phyloP scores from a whole-genome alignment of 2,329 filamentous ascomycete species.

The Alternaria brassicicola region DNA sequence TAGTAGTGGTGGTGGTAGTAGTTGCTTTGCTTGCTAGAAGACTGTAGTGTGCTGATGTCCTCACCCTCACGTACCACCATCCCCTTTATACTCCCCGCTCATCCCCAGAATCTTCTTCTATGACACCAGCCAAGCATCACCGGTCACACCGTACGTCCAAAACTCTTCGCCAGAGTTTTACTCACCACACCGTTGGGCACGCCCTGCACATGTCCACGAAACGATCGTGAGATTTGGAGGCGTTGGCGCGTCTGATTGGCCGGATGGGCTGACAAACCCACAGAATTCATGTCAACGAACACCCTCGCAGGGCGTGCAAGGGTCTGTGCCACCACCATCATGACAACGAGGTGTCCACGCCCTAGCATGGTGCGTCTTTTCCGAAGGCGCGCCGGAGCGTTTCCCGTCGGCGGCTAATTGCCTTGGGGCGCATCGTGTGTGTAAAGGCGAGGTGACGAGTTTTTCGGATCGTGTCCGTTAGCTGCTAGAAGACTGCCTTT shows the following conservation, averaged over 20 bases:
- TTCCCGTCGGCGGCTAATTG: constrained; percentile 23
- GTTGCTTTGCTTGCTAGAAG: constrained; percentile 10
- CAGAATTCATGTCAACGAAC: constrained; percentile 18
- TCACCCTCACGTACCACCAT: constrained; percentile 4
- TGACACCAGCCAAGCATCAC: constrained; percentile 23
- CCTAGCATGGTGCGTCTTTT: constrained; percentile 8
- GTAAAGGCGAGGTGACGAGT: constrained; percentile 1
- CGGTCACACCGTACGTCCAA: constrained; percentile 5
- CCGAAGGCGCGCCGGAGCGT: constrained; percentile 11
- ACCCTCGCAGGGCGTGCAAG: constrained; percentile 5
- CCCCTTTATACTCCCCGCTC: constrained; percentile 21
- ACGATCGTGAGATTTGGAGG: constrained; percentile 4
- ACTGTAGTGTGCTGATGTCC: constrained; percentile 14
- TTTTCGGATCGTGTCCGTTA: constrained; percentile 14
- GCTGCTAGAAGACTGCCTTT: constrained; percentile 22
- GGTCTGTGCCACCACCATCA: constrained; percentile 8
- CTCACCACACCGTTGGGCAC: constrained; percentile 15
- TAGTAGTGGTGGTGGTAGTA: constrained; percentile 1
- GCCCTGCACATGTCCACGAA: constrained; percentile 14
- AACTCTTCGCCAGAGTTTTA: constrained; percentile 5
- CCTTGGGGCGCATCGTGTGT: constrained; percentile 7
- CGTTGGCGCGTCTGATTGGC: constrained; percentile 11
- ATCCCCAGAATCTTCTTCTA: constrained; percentile 10
- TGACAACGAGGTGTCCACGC: constrained; percentile 13
- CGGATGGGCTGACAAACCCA: constrained; percentile 20